Percentiles rank a stretch among this genome's conserved stretches.
Evolutionary conservation across 768 basidiomycete genomes (phyloP).

Genomic region (Crassisporium funariophilum): DNA sequence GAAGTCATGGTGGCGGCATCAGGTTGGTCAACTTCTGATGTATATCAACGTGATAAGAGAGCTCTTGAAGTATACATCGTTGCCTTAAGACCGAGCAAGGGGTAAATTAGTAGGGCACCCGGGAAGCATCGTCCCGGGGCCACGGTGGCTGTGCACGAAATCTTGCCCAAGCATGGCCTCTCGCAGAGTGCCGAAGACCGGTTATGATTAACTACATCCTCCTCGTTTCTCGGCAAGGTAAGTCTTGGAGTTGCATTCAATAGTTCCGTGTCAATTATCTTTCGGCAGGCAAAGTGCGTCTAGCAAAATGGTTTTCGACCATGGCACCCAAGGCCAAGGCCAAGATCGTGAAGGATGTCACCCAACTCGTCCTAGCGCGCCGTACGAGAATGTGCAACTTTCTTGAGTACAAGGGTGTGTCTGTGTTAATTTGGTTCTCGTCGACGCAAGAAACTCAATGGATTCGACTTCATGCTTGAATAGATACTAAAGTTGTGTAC

Average conservation of each 20-base stretch:
- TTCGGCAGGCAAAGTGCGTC: conserved; percentile 84
- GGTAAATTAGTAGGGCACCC: too few relatives aligned
- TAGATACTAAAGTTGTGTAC: conserved; percentile 91
- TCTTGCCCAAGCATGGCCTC: conserved; percentile 1
- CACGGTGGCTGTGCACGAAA: conserved; percentile 19
- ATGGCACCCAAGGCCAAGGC: conserved; percentile 87
- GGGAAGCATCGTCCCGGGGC: too few relatives aligned
- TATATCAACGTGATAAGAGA: conserved; percentile 4
- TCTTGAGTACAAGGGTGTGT: conserved; percentile 94
- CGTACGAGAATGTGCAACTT: conserved; percentile 99
- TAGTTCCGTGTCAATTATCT: conserved; percentile 3
- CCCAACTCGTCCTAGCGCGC: conserved; percentile 92
- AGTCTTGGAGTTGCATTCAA: conserved; percentile 22
- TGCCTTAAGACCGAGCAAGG: background rate
- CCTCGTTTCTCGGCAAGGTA: conserved; percentile 95
- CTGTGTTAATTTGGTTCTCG: conserved; percentile 2
- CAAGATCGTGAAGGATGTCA: conserved; percentile 99
- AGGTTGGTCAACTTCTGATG: too few relatives aligned
- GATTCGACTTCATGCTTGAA: conserved; percentile 37
- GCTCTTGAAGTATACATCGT: background rate
- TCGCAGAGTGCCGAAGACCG: background rate
- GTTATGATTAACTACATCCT: conserved; percentile 96
- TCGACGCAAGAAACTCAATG: background rate
- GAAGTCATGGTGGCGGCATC: too few relatives aligned
- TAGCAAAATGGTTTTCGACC: conserved; percentile 98